phyloP scores from a whole-genome alignment of 306 rosid species.

The Amphicarpaea edgeworthii region DNA sequence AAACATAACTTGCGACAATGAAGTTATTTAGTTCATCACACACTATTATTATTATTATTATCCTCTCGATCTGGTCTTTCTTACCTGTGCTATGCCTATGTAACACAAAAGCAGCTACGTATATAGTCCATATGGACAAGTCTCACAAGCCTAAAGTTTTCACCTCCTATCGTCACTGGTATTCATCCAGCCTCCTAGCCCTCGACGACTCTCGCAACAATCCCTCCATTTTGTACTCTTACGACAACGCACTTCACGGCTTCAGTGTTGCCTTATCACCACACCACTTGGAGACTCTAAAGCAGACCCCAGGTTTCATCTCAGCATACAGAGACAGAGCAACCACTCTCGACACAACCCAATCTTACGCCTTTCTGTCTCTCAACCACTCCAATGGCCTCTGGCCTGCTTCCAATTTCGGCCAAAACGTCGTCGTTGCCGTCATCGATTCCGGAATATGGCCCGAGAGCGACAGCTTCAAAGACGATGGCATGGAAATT shows the following conservation, averaged over 20 bases:
- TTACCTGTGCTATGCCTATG: background rate
- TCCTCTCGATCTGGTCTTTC: background rate
- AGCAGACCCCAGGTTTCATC: conserved; percentile 5
- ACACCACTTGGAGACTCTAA: background rate
- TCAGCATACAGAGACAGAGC: conserved; percentile 7
- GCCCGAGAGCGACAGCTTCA: conserved; percentile 12
- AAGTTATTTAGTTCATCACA: background rate
- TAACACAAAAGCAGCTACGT: background rate
- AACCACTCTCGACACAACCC: background rate
- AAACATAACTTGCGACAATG: background rate
- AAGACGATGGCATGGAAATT: background rate
- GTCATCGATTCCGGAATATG: conserved; percentile 14
- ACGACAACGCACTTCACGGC: conserved; percentile 5
- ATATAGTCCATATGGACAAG: conserved; percentile 14
- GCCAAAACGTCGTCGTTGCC: conserved; percentile 2
- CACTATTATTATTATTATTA: background rate
- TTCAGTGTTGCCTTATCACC: background rate
- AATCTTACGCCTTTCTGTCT: background rate
- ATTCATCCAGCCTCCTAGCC: conserved; percentile 1
- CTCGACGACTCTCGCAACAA: background rate
- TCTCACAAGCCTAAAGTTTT: conserved; percentile 1
- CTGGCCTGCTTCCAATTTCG: conserved; percentile 24
- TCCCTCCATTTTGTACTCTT: background rate
- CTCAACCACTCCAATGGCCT: conserved; percentile 6
- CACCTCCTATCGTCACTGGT: background rate